These are phyloP conservation scores for Delonix regia DNA, from an alignment of 306 rosid species.

Conservation along the genomic window DNA sequence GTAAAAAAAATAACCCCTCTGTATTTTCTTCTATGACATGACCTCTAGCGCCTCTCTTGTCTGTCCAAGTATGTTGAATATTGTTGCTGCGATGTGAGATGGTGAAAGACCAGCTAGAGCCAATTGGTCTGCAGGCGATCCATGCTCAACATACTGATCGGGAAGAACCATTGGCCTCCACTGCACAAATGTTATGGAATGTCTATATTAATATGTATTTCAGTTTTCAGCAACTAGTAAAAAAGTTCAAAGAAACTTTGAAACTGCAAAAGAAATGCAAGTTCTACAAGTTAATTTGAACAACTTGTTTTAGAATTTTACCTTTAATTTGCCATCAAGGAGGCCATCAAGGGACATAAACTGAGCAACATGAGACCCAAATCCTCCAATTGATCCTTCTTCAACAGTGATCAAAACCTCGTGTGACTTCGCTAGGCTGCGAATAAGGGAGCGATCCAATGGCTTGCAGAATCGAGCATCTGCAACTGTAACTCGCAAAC, in stretches of 20 bases:
- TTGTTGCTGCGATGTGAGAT: slow-evolving; percentile 90
- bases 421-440: slow-evolving; percentile 82
- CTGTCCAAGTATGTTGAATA: slow-evolving; percentile 84
- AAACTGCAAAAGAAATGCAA: background rate
- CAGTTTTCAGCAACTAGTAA: slow-evolving; percentile 15
- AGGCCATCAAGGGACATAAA: slow-evolving; percentile 98
- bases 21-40: slow-evolving; percentile 50
- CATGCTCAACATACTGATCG: slow-evolving; percentile 85
- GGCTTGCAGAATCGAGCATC: slow-evolving; percentile 99
- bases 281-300: background rate
- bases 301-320: slow-evolving; percentile 19
- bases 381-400: slow-evolving; percentile 98
- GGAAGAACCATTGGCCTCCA: slow-evolving; percentile 99
- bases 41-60: slow-evolving; percentile 86
- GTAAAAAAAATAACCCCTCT: slow-evolving; percentile 7
- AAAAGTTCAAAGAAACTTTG: background rate
- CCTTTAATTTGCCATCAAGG: slow-evolving; percentile 84
- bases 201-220: background rate
- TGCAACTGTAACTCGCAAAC: slow-evolving; percentile 65
- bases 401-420: slow-evolving; percentile 84
- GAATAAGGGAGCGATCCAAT: slow-evolving; percentile 71
- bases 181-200: slow-evolving; percentile 49
- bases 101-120: slow-evolving; percentile 79
- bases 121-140: slow-evolving; percentile 80
- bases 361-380: slow-evolving; percentile 95